Evolutionary conservation across 495 filamentous ascomycete species (phyloP).

Genomic region (Penicillium cosmopolitanum): DNA sequence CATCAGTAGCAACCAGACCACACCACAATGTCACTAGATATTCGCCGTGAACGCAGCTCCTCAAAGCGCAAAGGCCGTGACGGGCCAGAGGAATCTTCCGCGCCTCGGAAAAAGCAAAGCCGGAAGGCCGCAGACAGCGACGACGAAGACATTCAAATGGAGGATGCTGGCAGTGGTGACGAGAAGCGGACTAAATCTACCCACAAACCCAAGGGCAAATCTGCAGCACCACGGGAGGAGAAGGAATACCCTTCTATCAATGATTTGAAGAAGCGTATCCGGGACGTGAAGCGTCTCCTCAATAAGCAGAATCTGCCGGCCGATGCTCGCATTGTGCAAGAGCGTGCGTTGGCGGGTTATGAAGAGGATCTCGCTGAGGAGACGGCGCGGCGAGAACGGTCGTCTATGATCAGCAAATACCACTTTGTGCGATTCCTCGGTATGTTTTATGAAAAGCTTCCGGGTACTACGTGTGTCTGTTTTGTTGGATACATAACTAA

Average conservation of each 20-base stretch:
- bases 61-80: conserved; percentile 39
- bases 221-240: conserved; percentile 24
- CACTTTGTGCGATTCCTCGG: conserved; percentile 94
- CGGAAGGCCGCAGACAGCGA: conserved; percentile 14
- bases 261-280: conserved; percentile 55
- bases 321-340: conserved; percentile 72
- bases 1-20: conserved; percentile 2
- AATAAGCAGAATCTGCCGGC: conserved; percentile 68
- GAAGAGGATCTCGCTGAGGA: conserved; percentile 70
- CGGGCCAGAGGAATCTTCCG: conserved; percentile 25
- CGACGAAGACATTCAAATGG: conserved; percentile 16
- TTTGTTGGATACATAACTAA: conserved; percentile 6
- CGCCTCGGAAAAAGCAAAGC: conserved; percentile 30
- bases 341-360: conserved; percentile 78
- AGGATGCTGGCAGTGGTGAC: conserved; percentile 16
- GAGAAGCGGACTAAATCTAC: conserved; percentile 22
- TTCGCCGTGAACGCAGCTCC: conserved; percentile 21
- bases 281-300: conserved; percentile 61
- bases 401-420: conserved; percentile 81
- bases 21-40: conserved; percentile 24
- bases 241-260: conserved; percentile 51
- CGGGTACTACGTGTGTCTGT: neutral
- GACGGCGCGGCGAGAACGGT: conserved; percentile 63
- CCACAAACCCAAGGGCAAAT: conserved; percentile 31
- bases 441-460: conserved; percentile 19